Evolutionary conservation across 1,284 basidiomycete genomes (phyloP).

Genomic region (Macrocystidia cucumis): DNA sequence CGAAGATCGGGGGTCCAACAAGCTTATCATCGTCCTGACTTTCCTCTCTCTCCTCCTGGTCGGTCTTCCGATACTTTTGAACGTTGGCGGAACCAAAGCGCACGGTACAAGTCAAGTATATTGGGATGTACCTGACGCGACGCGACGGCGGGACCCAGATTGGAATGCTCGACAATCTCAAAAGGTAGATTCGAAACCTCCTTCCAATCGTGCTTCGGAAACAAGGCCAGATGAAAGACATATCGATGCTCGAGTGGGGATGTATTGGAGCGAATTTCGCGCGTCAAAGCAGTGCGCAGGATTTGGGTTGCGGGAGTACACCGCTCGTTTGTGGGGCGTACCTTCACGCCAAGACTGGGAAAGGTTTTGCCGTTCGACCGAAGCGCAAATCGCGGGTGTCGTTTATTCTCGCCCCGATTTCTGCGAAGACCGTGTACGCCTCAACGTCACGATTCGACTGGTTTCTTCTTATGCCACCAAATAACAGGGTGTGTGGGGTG

Average conservation of each 20-base stretch:
- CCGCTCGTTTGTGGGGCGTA: constrained; percentile 17
- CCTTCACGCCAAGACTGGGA: constrained; percentile 18
- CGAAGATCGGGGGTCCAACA: constrained; percentile 20
- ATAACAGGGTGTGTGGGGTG: constrained; percentile 6
- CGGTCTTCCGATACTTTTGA: constrained; percentile 14
- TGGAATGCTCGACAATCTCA: no score
- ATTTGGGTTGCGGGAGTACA: constrained; percentile 20
- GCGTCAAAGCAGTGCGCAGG: constrained; percentile 15
- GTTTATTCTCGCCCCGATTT: constrained; percentile 13
- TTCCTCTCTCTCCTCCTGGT: constrained; percentile 18
- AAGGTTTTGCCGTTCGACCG: constrained; percentile 16
- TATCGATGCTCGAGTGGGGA: constrained; percentile 10
- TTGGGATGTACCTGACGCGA: no score
- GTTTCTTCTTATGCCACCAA: not conserved
- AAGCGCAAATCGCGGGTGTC: constrained; percentile 17
- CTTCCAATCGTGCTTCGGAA: no score
- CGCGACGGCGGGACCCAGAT: no score
- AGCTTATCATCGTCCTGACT: constrained; percentile 14
- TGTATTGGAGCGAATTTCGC: constrained; percentile 16
- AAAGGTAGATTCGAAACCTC: no score
- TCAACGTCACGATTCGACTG: not conserved
- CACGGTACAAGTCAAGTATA: no score
- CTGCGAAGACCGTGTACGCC: constrained; percentile 18
- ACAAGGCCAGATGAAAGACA: no score
- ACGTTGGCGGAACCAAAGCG: no score